Evolutionary conservation across 345 rosid genomes (phyloP), one percentile per base, ranked within the genome.

Genomic region (Eucalyptus caleyi): DNA sequence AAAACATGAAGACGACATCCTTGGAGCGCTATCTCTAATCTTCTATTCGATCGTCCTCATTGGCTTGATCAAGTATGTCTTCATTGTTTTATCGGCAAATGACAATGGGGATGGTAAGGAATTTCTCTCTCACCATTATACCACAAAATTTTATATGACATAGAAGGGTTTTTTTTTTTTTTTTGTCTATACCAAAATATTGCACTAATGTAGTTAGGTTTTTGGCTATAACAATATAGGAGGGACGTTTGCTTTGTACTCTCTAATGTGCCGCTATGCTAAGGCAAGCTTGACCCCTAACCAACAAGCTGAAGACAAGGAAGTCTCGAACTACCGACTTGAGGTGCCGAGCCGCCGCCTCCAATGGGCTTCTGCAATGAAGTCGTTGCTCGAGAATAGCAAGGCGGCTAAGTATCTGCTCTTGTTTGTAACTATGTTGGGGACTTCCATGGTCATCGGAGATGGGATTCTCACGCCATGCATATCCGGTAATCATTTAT

Each of bases 371-470:
- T 67, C 90, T 30, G 44, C 53, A 8, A 8, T 92, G 77, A 91
- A 91, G 47, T 83, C 90, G 21, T 12, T 9, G 24, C 77, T 93
- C 8, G 94, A 93, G 90, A 87, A 86, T 6, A 92, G 90, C 62
- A 16, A 27, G 19, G 14, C 30, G 4, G 89, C 88, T 44, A 92
- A 92, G 83, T 92, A 92, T 23, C n/a, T 90, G 30, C 56, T 93
- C 8, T 88, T 91, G 65, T 34, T 92, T 40, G 53, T 69, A 16
- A 90, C 92, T 50, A 62, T 93, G 93, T 86, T 91, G 53, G 93
- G 88, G 3, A 93, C 91, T 7, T 67, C 94, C 82, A 93, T 93
- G 93, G 91, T 93, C 87, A 89, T 93, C 12, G 94, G 94, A 60
- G 94, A 93, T 42, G 93, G 93, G 13, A 88, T 91, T 88, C 90